A percentile compares a stretch with the other conserved stretches of the same genome.
Conservation (phyloP, 345 rosid genomes). For the Corchorus olitorius region DNA sequence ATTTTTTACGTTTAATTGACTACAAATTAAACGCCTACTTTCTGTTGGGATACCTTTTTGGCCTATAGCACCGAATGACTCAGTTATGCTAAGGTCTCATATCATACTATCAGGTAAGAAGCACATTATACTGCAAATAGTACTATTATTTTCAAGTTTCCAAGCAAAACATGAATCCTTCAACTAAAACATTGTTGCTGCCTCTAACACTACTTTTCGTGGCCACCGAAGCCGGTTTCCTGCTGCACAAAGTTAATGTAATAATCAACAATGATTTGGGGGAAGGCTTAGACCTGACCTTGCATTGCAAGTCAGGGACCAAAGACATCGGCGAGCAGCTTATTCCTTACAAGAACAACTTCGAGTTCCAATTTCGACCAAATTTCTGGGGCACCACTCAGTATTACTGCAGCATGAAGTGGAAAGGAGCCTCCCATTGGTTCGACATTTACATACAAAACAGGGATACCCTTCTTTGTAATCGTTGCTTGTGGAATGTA, state of each 20-base stretch:
- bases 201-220: neutral
- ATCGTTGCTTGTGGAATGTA: constrained; percentile 10
- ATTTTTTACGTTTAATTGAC: too few species aligned
- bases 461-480: constrained; percentile 9
- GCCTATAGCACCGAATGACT: constrained; percentile 37
- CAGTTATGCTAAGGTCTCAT: constrained; percentile 58
- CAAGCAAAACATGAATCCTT: constrained; percentile 1
- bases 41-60: neutral
- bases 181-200: neutral
- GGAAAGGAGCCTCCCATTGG: neutral
- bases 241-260: neutral
- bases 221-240: neutral
- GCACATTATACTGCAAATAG: constrained; percentile 25
- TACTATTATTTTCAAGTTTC: constrained; percentile 33
- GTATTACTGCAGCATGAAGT: constrained; percentile 19
- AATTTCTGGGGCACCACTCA: constrained; percentile 15
- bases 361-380: constrained; percentile 18
- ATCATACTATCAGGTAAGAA: too few species aligned
- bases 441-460: constrained; percentile 16
- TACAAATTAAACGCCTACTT: too few species aligned
- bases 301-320: constrained; percentile 26
- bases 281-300: neutral
- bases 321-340: constrained; percentile 17
- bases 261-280: constrained; percentile 19
- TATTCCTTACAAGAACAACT: neutral